Evolutionary conservation across 192 early-diverging fungal species (phyloP), one percentile per base, ranked within the genome.

Genomic region (Gaertneriomyces semiglobifer): DNA sequence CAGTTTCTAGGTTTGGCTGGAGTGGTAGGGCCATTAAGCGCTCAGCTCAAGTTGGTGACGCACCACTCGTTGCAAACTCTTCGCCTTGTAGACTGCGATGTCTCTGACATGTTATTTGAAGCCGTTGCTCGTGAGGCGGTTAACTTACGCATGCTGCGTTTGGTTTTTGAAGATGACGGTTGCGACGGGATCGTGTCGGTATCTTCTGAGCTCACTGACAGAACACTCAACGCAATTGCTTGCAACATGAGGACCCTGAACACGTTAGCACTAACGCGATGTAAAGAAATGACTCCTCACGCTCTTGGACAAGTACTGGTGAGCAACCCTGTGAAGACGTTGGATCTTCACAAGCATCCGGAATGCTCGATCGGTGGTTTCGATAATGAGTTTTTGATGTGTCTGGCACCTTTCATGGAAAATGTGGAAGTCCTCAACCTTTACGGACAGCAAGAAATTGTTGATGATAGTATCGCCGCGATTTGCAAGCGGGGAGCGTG

Each of bases 71-170:
- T 83, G 40, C 57, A 71, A 18, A 77, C 77, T 39, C 55, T 83
- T 6, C 71, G 81, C 38, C 62, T 83, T 12, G 81, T 83, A 3
- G 81, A 83, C 65, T 83, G 81, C 65, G 76, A 83, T 33, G 77
- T 83, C 7, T 66, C 46, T 16, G 78, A 83, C 63, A 55, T 41
- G 20, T 45, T 80, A 67, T 65, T 73, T 62, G 50, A 66, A 19
- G 67, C 69, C 25, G 65, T 77, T 25, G 63, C 72, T 1, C 4
- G 46, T 25, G 45, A 72, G 9, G 74, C 73, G 6, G 55, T 65
- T 8, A 58, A 62, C 14, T 42, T 83, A 4, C 65, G 76, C 11
- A 73, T 80, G 68, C 52, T 83, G 2, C 74, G 78, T 25, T 25
- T 80, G 18, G 81, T 80, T 11, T 83, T 80, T 66, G 81, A 83